Evolutionary conservation across 2,329 filamentous ascomycete genomes (phyloP), one percentile per base, ranked within the genome.

Genomic region (Phialophora expanda): DNA sequence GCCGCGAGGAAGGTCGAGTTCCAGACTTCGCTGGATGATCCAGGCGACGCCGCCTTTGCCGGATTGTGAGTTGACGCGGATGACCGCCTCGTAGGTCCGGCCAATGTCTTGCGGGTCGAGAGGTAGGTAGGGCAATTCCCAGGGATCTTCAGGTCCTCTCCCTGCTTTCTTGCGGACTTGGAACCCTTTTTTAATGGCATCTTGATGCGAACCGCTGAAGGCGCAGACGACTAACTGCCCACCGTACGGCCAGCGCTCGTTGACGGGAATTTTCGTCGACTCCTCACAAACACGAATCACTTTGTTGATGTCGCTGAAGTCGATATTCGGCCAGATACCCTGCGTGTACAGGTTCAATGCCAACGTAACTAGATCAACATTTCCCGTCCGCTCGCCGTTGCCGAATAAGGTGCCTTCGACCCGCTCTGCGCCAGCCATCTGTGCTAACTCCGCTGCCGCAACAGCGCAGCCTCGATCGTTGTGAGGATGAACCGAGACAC

Each of bases 11-110:
- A 98, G 87, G 78, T 98, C 95, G 74, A 98, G 90, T 75, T 95
- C 87, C 68, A 98, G 87, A 74, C 92, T 90, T 73, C 90, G 89
- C 76, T 93, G 89, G 76, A 98, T 93, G 76, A 98, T 91, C 91
- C 92, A 98, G 58, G 94, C 93, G 66, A 92, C 89, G 73, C 95
- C 95, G 68, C 94, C 94, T 82, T 99, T 98, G 71, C 94, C 94
- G 73, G 88, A 92, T 78, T 98, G 94, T 20, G 92, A 96, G 83
- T 98, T 99, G 85, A 98, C 94, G 66, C 94, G 91, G 76, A 98
- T 98, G 76, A 98, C 90, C 66, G 94, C 94, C 80, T 98, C 93
- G 85, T 98, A 98, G n/a, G 89, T 97, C 65, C 94, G 89, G 58
- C 94, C 94, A 70, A 98, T 97, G 75, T 98, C 94, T 75, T 90